Conservation (phyloP, 2,329 filamentous ascomycete genomes). For the Pseudogymnoascus sp. region DNA sequence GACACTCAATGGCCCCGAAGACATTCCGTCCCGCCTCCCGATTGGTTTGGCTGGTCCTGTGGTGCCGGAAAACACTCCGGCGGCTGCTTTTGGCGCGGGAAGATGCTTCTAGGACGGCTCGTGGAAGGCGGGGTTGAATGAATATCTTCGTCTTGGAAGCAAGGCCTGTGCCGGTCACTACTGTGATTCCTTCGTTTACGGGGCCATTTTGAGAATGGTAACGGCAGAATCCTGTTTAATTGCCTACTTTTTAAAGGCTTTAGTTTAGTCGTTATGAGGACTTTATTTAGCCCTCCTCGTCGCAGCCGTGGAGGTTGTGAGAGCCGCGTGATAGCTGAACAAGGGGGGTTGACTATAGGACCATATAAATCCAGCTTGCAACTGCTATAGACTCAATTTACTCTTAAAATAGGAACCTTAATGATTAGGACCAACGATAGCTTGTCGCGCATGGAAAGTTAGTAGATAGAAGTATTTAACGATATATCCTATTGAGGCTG, state of each 20-base stretch:
- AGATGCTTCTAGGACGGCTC: no score
- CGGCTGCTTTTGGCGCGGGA: no score
- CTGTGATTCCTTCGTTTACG: no score
- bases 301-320: not conserved
- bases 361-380: not conserved
- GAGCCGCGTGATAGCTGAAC: not conserved
- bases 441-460: not conserved
- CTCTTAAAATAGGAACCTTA: no score
- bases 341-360: not conserved
- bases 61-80: no score
- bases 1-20: not conserved
- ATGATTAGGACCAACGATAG: no score
- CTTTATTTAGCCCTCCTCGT: not conserved
- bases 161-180: no score
- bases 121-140: no score
- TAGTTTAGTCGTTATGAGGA: not conserved
- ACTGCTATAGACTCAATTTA: not conserved
- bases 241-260: not conserved
- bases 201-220: not conserved
- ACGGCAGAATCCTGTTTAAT: not conserved
- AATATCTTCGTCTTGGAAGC: no score
- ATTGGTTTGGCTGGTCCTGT: not conserved
- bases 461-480: no score
- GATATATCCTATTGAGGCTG: no score
- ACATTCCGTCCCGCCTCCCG: not conserved